Conservation (phyloP, 495 filamentous ascomycete genomes). For the Wilcoxina mikolae region DNA sequence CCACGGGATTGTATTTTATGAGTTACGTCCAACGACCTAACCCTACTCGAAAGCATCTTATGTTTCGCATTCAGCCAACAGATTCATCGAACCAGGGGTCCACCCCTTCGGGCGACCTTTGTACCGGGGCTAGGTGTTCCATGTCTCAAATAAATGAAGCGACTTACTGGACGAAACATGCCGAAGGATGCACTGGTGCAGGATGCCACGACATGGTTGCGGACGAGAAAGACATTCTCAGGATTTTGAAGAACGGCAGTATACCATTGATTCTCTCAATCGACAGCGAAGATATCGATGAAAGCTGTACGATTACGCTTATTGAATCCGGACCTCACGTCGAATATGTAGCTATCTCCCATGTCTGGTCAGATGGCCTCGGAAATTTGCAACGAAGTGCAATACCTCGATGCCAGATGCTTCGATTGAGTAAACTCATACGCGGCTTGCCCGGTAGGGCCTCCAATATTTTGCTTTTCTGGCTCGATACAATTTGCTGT, state of each 20-base stretch:
- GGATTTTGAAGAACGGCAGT: neutral
- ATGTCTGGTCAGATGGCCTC: conserved; percentile 4
- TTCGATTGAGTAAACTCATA: neutral
- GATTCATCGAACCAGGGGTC: too few relatives aligned
- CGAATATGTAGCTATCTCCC: conserved; percentile 1
- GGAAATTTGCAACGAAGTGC: neutral
- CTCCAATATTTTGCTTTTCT: conserved; percentile 10
- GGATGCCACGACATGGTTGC: conserved; percentile 3
- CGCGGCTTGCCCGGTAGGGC: neutral
- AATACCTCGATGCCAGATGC: neutral
- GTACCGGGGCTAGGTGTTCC: too few relatives aligned
- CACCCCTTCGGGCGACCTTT: too few relatives aligned
- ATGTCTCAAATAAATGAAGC: conserved; percentile 1
- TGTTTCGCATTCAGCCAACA: too few relatives aligned
- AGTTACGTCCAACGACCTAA: too few relatives aligned
- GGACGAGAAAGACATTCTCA: neutral
- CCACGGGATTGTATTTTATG: too few relatives aligned
- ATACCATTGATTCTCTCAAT: conserved; percentile 3
- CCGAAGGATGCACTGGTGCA: neutral
- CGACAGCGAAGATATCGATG: neutral
- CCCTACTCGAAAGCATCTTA: too few relatives aligned
- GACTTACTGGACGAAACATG: conserved; percentile 9
- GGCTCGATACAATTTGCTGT: conserved; percentile 28
- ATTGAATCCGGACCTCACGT: neutral
- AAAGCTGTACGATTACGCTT: neutral